phyloP scores from a whole-genome alignment of 495 filamentous ascomycete genomes.

The Lasiosphaeria miniovina region DNA sequence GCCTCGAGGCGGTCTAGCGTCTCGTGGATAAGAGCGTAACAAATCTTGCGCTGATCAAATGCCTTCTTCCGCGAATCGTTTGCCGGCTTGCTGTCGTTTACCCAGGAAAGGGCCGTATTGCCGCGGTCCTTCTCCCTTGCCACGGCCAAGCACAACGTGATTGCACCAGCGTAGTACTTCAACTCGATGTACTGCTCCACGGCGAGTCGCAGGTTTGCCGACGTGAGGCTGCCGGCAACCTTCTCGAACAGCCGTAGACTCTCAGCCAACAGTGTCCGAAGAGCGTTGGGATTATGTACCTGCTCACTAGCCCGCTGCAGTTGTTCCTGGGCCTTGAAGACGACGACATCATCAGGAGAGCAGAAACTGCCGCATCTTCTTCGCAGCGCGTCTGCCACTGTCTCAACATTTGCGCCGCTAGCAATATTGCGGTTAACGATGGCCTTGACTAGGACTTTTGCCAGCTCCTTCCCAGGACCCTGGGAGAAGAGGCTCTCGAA shows the following conservation, averaged over 20 bases:
- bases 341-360: conserved; percentile 90
- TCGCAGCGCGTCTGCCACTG: conserved; percentile 86
- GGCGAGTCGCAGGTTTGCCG: conserved; percentile 74
- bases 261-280: conserved; percentile 81
- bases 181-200: conserved; percentile 72
- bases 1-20: conserved; percentile 74
- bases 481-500: conserved; percentile 85
- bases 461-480: conserved; percentile 77
- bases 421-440: conserved; percentile 98
- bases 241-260: conserved; percentile 83
- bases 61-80: conserved; percentile 65
- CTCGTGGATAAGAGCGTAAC: conserved; percentile 78
- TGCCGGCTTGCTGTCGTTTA: conserved; percentile 49
- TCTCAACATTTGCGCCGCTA: conserved; percentile 93
- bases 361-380: conserved; percentile 94
- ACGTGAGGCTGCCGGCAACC: conserved; percentile 75
- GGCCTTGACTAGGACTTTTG: conserved; percentile 92
- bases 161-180: conserved; percentile 93
- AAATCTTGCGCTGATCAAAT: conserved; percentile 69
- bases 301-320: conserved; percentile 82
- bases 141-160: conserved; percentile 78
- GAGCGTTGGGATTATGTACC: conserved; percentile 66
- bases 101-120: conserved; percentile 73
- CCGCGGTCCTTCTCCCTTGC: conserved; percentile 79
- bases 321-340: conserved; percentile 96